Percentiles rank a stretch among this genome's conserved stretches.
These are phyloP conservation scores for Dujonia santamariae DNA, from an alignment of 1,139 yeast species.

Conservation along the genomic window DNA sequence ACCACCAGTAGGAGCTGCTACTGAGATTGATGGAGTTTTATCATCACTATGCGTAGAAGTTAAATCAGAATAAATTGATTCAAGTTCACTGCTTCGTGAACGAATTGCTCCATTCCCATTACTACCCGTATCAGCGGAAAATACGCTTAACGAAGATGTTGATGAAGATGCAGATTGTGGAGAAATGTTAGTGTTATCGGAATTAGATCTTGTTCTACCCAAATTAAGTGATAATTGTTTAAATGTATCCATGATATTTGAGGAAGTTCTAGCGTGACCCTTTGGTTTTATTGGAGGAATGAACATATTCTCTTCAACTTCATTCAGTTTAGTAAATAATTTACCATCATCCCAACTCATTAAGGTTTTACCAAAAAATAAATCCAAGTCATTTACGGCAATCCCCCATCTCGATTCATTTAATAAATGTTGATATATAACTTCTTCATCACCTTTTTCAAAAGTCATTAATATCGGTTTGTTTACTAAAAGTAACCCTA, in stretches of 20 bases:
- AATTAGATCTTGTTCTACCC: slow-evolving; percentile 12
- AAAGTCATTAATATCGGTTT: slow-evolving; percentile 49
- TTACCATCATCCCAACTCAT: slow-evolving; percentile 35
- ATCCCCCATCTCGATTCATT: slow-evolving; percentile 55
- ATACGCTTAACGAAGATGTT: slow-evolving; percentile 7
- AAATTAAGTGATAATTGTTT: slow-evolving; percentile 20
- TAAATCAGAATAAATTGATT: slow-evolving; percentile 16
- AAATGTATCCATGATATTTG: slow-evolving; percentile 19
- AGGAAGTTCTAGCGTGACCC: slow-evolving; percentile 15
- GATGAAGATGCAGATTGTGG: slow-evolving; percentile 6
- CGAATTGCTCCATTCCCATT: slow-evolving; percentile 11
- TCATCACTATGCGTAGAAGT: slow-evolving; percentile 11
- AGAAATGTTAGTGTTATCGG: not conserved
- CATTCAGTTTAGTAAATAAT: slow-evolving; percentile 15
- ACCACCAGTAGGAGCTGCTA: slow-evolving; percentile 3
- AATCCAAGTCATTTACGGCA: slow-evolving; percentile 46
- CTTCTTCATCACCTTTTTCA: slow-evolving; percentile 53
- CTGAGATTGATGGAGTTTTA: not conserved
- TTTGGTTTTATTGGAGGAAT: not conserved
- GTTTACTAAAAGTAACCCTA: slow-evolving; percentile 54
- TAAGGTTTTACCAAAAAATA: slow-evolving; percentile 39
- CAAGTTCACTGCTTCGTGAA: slow-evolving; percentile 13
- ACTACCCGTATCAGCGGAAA: slow-evolving; percentile 1
- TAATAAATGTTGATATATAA: slow-evolving; percentile 57
- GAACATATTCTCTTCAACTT: slow-evolving; percentile 6